Conservation (phyloP, 768 basidiomycete species). For the Suillus fuscotomentosus region DNA sequence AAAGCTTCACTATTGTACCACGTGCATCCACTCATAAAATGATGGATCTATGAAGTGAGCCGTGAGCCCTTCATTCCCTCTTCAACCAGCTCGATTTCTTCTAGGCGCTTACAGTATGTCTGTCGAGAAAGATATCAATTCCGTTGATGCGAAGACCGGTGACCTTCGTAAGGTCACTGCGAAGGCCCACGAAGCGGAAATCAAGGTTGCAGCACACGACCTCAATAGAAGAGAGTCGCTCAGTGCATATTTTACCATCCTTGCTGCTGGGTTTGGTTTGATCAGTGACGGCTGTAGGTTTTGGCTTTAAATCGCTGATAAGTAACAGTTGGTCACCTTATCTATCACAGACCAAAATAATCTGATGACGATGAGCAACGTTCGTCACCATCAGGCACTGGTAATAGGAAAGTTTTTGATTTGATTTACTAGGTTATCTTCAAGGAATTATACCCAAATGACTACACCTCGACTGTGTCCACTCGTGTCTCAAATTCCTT, state of each 20-base stretch:
- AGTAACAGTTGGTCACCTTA: conserved; percentile 6
- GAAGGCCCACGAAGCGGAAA: conserved; percentile 20
- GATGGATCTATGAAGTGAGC: background rate
- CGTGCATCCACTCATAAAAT: conserved; percentile 29
- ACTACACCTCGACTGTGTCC: conserved; percentile 58
- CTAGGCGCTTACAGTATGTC: conserved; percentile 16
- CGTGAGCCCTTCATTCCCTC: background rate
- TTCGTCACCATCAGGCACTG: conserved; percentile 20
- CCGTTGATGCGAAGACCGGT: conserved; percentile 6
- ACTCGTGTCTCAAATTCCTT: conserved; percentile 72
- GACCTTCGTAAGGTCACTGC: conserved; percentile 19
- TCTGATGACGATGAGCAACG: conserved; percentile 69
- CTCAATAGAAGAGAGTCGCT: conserved; percentile 40
- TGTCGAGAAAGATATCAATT: conserved; percentile 14
- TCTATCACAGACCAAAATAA: conserved; percentile 58
- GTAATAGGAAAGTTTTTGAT: conserved; percentile 8
- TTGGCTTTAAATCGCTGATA: background rate
- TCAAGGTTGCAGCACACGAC: conserved; percentile 22
- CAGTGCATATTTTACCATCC: conserved; percentile 63
- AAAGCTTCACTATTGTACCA: conserved; percentile 11
- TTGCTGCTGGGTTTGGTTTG: conserved; percentile 62
- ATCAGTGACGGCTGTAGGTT: conserved; percentile 60
- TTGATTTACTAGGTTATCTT: conserved; percentile 52
- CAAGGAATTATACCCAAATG: conserved; percentile 58
- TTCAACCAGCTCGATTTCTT: background rate